A percentile compares a stretch with the other conserved stretches of the same genome.
phyloP scores from a whole-genome alignment of 495 filamentous ascomycete genomes.

The Podospora comata region DNA sequence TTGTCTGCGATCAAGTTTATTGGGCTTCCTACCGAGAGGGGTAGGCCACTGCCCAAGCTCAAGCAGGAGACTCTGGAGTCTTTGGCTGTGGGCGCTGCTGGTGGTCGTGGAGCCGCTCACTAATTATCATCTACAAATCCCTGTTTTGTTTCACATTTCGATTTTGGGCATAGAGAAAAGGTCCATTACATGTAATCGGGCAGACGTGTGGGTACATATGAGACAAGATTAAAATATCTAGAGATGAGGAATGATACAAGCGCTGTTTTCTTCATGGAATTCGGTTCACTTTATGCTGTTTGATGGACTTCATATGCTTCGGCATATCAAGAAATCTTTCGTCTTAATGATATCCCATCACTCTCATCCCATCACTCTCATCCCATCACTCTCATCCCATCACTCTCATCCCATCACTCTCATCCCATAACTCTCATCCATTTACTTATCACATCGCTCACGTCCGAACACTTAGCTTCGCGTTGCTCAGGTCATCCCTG shows the following conservation, averaged over 20 bases:
- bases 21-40: slow-evolving; percentile 47
- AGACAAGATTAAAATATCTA: neutral
- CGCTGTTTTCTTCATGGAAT: neutral
- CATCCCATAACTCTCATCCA: too few species aligned
- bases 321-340: too few species aligned
- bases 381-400: too few species aligned
- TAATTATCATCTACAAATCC: slow-evolving; percentile 8
- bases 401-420: too few species aligned
- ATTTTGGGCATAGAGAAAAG: neutral
- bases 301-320: too few species aligned
- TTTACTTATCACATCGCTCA: neutral
- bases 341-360: too few species aligned
- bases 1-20: slow-evolving; percentile 71
- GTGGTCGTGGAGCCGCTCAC: slow-evolving; percentile 32
- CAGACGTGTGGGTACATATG: neutral
- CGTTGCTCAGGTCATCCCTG: too few species aligned
- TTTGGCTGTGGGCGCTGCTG: slow-evolving; percentile 27
- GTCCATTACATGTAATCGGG: neutral
- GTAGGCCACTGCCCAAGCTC: slow-evolving; percentile 50
- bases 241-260: slow-evolving; percentile 4
- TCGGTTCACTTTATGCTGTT: neutral
- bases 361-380: too few species aligned
- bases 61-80: slow-evolving; percentile 53
- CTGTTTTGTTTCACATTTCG: neutral
- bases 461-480: neutral